Evolutionary conservation across 768 basidiomycete species (phyloP), one percentile per base, ranked within the genome.

Genomic region (Amanita subjunquillea): DNA sequence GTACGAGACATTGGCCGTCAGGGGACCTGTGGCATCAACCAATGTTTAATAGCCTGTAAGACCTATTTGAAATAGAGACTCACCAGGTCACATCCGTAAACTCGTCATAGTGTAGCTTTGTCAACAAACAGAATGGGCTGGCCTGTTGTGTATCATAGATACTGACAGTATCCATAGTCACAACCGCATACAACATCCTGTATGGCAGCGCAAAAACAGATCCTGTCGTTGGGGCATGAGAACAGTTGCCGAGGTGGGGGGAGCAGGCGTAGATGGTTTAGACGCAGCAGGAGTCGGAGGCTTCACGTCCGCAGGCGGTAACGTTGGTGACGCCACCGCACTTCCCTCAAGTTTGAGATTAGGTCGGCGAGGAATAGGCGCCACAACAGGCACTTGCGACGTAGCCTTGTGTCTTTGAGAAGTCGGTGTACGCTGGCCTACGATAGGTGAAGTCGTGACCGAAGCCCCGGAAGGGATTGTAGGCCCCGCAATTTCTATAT

Each of bases 111-210:
- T 99, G 96, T 56, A 98, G 69, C 61, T 94, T 95, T 27, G 87
- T 91, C 57, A 99, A 78, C 60, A 98, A 71, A 61, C 91, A 92
- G 48, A 97, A 77, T 0, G 96, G 96, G 2, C 85, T 81, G 1
- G 90, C 79, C 70, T 98, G 95, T 69, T 98, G 96, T 3, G 94
- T 98, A 64, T 99, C 96, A 63, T 99, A 93, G 49, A 99, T 85
- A 25, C 88, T 78, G 42, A 99, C 82, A 0, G 91, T 85, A 67
- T 99, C 96, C 83, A 93, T 96, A 20, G 95, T 96, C 46, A 92
- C 87, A 13, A 98, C 91, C 1, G 96, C 91, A 60, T 87, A 98
- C 40, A 97, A 67, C 85, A 97, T 88, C 48, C 96, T 77, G 66
- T 98, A 97, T 2, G 94, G 90, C 45, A 98, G 68, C 7, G 88